Evolutionary conservation across 1,284 basidiomycete species (phyloP).

Genomic region (Malassezia nana): DNA sequence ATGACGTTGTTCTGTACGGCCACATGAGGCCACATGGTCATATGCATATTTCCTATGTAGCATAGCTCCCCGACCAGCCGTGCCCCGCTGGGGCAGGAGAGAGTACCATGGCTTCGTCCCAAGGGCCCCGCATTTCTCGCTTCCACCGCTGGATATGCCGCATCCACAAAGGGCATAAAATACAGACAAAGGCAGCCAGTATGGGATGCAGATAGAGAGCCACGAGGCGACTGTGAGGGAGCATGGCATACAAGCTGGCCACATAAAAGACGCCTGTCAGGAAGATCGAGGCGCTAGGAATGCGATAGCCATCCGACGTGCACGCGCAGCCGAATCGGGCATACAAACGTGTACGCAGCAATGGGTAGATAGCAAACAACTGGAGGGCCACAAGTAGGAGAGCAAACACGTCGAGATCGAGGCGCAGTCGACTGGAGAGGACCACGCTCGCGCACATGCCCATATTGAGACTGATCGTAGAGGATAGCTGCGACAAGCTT

Average conservation of each 20-base stretch:
- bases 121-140: slow-evolving; percentile 16
- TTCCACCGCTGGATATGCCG: slow-evolving; percentile 15
- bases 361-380: slow-evolving; percentile 29
- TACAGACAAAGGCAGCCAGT: background rate
- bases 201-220: slow-evolving; percentile 1
- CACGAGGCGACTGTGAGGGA: slow-evolving; percentile 2
- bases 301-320: background rate
- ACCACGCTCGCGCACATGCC: slow-evolving; percentile 88
- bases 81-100: background rate
- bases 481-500: slow-evolving; percentile 44
- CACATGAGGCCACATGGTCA: background rate
- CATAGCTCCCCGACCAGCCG: no score
- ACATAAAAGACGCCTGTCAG: background rate
- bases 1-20: background rate
- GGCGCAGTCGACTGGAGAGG: slow-evolving; percentile 73
- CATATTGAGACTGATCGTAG: slow-evolving; percentile 85
- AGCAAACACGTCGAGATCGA: slow-evolving; percentile 78
- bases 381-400: slow-evolving; percentile 67
- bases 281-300: slow-evolving; percentile 3
- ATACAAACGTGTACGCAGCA: slow-evolving; percentile 10
- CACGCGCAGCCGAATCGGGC: background rate
- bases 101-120: slow-evolving; percentile 15
- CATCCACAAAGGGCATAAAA: slow-evolving; percentile 16
- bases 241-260: slow-evolving; percentile 1
- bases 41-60: background rate